These are phyloP conservation scores for Amaranthus cruentus DNA, from an alignment of 148 eudicot species.

Conservation along the genomic window DNA sequence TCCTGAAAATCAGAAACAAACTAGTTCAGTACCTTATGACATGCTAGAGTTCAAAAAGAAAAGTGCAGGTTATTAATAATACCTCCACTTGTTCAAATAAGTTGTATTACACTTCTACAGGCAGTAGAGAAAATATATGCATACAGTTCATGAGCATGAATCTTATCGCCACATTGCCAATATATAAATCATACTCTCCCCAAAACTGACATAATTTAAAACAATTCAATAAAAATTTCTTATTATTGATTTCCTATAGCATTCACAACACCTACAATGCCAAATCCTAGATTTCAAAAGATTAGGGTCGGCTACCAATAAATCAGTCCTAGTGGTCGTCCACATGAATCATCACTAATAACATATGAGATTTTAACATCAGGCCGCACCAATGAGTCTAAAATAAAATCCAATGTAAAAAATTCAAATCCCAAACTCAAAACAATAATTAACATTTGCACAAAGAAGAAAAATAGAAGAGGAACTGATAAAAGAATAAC, in stretches of 20 bases:
- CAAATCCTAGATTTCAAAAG: no score
- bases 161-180: neutral
- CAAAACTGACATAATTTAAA: neutral
- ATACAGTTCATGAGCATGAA: neutral
- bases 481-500: neutral
- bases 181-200: neutral
- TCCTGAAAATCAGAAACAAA: constrained; percentile 44
- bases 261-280: no score
- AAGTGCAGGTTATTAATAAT: neutral
- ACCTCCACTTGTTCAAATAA: neutral
- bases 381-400: neutral
- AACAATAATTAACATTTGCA: neutral
- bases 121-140: neutral
- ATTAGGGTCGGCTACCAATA: no score
- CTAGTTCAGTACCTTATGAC: neutral
- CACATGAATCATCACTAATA: neutral
- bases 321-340: no score
- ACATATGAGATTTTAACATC: neutral
- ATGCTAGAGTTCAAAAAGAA: neutral
- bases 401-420: neutral
- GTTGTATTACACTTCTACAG: neutral
- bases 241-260: no score
- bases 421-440: neutral
- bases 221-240: neutral
- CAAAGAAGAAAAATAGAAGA: neutral